These are phyloP conservation scores for Pelargonium nanum DNA, from an alignment of 345 rosid species.

Conservation along the genomic window DNA sequence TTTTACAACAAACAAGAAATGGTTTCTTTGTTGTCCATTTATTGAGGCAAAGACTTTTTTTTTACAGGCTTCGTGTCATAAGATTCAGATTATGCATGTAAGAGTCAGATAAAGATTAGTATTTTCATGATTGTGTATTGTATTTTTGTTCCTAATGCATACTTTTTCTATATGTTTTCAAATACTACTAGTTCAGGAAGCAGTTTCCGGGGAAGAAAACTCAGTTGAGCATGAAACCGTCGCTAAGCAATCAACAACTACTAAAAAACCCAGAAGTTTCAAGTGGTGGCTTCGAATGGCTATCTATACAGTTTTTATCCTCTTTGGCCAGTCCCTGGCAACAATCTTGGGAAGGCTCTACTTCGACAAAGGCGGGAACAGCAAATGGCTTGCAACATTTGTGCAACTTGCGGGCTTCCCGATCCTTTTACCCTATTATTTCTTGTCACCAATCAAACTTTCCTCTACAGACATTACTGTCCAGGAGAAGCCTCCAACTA, in stretches of 20 bases:
- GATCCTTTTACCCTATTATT: constrained; percentile 34
- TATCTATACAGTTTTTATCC: constrained; percentile 19
- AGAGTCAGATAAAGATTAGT: too few relatives aligned
- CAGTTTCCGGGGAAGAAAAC: neutral
- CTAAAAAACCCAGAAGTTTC: constrained; percentile 2
- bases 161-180: neutral
- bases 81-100: too few relatives aligned
- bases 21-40: too few relatives aligned
- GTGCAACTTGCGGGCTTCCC: constrained; percentile 42
- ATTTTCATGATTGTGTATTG: too few relatives aligned
- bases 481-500: neutral
- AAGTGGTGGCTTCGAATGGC: constrained; percentile 31
- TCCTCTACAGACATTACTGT: neutral
- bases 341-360: constrained; percentile 36
- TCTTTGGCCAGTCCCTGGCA: constrained; percentile 31
- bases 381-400: constrained; percentile 41
- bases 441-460: constrained; percentile 14
- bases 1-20: too few relatives aligned
- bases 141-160: neutral
- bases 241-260: constrained; percentile 1
- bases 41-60: too few relatives aligned
- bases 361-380: constrained; percentile 36
- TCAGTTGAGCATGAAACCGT: neutral
- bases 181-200: too few relatives aligned
- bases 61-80: too few relatives aligned